Evolutionary conservation across 176 grass and related monocot genomes (phyloP).

Genomic region (Thinopyrum elongatum): DNA sequence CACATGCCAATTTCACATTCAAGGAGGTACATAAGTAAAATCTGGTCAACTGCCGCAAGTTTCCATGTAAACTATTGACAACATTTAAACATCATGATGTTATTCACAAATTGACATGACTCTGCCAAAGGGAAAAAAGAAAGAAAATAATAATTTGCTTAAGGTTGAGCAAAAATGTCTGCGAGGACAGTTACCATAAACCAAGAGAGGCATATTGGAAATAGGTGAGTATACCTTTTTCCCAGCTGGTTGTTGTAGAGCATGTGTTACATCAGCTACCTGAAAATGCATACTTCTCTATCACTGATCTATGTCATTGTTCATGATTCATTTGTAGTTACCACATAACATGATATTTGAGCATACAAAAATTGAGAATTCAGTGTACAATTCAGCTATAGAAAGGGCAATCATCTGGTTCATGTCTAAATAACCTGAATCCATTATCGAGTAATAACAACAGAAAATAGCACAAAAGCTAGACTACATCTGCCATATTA

Average conservation of each 20-base stretch:
- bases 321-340: not conserved
- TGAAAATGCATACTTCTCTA: slow-evolving; percentile 39
- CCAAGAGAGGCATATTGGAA: not conserved
- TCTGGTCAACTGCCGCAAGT: not conserved
- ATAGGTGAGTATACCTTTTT: slow-evolving; percentile 61
- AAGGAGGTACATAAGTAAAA: not conserved
- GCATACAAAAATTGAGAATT: not conserved
- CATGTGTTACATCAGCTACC: slow-evolving; percentile 97
- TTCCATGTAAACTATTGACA: not conserved
- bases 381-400: not conserved
- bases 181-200: not conserved
- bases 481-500: not conserved
- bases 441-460: not conserved
- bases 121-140: not conserved
- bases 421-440: not conserved
- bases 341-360: not conserved
- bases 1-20: not conserved
- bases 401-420: not conserved
- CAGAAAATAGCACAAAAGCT: not conserved
- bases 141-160: not conserved
- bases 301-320: not conserved
- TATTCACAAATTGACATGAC: not conserved
- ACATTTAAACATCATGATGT: not conserved
- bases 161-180: not conserved
- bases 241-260: slow-evolving; percentile 93